Conservation (phyloP, 495 filamentous ascomycete genomes). For the Podospora bellae-mahoneyi region DNA sequence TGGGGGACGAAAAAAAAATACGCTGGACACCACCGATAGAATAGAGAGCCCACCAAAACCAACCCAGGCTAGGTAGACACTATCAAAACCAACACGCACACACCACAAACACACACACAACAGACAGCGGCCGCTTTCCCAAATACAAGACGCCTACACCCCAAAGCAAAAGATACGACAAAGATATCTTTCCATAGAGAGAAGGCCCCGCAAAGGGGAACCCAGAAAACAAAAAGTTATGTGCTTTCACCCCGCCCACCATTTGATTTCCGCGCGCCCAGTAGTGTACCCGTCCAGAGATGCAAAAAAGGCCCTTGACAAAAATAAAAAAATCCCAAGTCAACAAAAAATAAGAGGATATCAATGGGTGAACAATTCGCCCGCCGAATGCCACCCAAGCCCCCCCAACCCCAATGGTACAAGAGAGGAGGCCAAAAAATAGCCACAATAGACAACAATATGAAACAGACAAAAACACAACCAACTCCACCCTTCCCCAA, state of each 20-base stretch:
- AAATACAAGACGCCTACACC: not conserved
- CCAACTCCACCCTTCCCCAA: constrained; percentile 31
- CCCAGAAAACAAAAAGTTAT: constrained; percentile 11
- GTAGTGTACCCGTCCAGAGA: constrained; percentile 29
- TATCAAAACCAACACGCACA: not conserved
- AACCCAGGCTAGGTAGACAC: not conserved
- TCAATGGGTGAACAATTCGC: constrained; percentile 8
- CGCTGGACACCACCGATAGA: not conserved
- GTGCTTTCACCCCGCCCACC: not conserved
- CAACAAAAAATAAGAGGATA: constrained; percentile 19
- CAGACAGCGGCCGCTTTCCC: not conserved
- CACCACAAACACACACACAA: not conserved
- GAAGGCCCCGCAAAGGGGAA: constrained; percentile 13
- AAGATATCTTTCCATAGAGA: constrained; percentile 1
- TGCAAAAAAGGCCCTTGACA: constrained; percentile 24
- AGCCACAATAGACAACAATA: constrained; percentile 11
- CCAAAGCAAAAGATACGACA: constrained; percentile 3
- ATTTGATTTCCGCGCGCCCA: constrained; percentile 3
- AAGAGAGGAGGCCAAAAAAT: constrained; percentile 17
- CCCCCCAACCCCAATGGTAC: constrained; percentile 31
- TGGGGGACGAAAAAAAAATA: not conserved
- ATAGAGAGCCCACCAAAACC: too few species aligned
- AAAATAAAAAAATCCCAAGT: constrained; percentile 23
- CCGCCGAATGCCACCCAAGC: constrained; percentile 20
- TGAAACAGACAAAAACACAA: constrained; percentile 22